Evolutionary conservation across 2,329 filamentous ascomycete genomes (phyloP), one percentile per base, ranked within the genome.

Genomic region (Verticillium alfalfae): DNA sequence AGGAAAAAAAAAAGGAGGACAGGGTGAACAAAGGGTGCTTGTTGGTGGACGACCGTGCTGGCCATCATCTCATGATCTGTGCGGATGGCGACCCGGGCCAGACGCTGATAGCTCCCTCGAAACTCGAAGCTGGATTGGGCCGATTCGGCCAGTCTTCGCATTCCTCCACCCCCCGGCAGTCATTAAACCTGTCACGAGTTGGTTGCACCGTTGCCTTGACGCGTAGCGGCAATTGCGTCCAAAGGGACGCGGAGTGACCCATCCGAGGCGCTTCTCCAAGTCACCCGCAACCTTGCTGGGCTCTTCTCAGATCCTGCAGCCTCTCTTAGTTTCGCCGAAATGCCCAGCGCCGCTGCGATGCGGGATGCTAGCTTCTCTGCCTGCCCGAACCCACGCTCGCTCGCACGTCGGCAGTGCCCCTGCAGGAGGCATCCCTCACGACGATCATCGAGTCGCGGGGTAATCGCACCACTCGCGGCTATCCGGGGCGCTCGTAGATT

Each of bases 121-220:
- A 37, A 57, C 55, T 12, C n/a, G 34, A 31, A 57, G 36, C 34
- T 39, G 38, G n/a, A 34, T 58, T 49, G 38, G 38, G 57, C 57
- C 57, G 57, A 58, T 34, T 49, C 57, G 57, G 57, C 57, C 57
- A 39, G 22, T 58, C 57, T 34, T 58, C 57, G 31, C 57, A 58
- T 49, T 39, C 56, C 34, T 58, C 34, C 22, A 18, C 16, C n/a
- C 18, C 39, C 45, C 45, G 45, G 45, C 45, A 52, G 45, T 52
- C 45, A 52, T 52, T 22, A 10, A 22, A 31, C 45, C 22, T 18
- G 45, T 22, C 45, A 22, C 18, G 45, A 22, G 4, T 10, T 52
- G 45, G 45, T 22, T 52, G 45, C 18, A 26, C 45, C 18, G 45
- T 18, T 31, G 45, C 18, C 45, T 22, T 52, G 45, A 52, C 45